phyloP scores from a whole-genome alignment of 352 stramenopile species.

The Globisporangium okanoganense region DNA sequence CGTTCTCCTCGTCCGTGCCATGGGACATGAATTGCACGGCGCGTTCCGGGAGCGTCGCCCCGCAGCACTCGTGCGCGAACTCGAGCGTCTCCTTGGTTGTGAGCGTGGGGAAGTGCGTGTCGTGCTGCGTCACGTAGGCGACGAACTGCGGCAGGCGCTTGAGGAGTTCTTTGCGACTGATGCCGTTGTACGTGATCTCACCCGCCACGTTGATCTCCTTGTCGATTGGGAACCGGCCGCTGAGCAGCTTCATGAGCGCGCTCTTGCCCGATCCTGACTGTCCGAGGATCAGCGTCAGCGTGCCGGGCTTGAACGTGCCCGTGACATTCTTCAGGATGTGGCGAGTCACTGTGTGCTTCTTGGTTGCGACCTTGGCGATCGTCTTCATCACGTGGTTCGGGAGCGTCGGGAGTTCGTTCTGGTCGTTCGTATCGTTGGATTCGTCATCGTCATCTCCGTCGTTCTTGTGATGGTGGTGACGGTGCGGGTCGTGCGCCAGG shows the following conservation, averaged over 20 bases:
- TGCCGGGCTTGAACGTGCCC: conserved; percentile 42
- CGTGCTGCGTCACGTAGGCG: conserved; percentile 44
- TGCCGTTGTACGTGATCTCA: conserved; percentile 50
- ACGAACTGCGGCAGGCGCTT: conserved; percentile 46
- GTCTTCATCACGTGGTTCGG: conserved; percentile 32
- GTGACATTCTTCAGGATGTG: conserved; percentile 19
- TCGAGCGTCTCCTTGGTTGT: conserved; percentile 51
- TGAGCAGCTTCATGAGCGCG: conserved; percentile 55
- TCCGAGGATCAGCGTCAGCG: conserved; percentile 51
- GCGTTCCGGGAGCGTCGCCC: conserved; percentile 24
- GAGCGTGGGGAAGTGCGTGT: conserved; percentile 45
- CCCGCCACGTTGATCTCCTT: conserved; percentile 39
- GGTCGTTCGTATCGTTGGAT: not conserved
- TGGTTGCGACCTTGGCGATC: conserved; percentile 14
- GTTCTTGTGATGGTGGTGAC: not conserved
- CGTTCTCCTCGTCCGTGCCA: conserved; percentile 42
- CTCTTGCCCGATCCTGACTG: conserved; percentile 52
- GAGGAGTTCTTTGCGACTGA: conserved; percentile 22
- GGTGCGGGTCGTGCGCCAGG: conserved; percentile 14
- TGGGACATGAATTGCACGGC: conserved; percentile 29
- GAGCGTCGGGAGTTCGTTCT: conserved; percentile 35
- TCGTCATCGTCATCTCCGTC: not conserved
- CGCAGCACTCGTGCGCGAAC: conserved; percentile 58
- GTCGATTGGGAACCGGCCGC: conserved; percentile 40
- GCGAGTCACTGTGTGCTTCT: conserved; percentile 13